These are phyloP conservation scores for Corylus heterophylla DNA, from an alignment of 306 rosid species.

Conservation along the genomic window DNA sequence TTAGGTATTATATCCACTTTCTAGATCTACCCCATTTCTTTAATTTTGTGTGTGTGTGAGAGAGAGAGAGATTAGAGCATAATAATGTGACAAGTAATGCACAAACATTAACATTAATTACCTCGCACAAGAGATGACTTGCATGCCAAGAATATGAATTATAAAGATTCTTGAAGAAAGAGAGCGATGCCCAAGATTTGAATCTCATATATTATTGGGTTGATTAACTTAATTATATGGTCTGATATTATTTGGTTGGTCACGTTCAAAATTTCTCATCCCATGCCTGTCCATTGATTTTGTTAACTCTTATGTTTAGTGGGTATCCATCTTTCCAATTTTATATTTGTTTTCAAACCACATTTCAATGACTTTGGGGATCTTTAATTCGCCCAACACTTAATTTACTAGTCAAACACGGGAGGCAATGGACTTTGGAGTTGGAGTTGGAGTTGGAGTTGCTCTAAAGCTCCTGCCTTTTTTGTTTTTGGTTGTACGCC, in stretches of 20 bases:
- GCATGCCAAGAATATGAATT: slow-evolving; percentile 43
- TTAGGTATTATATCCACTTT: background rate
- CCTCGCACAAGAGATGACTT: slow-evolving; percentile 21
- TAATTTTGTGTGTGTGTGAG: background rate
- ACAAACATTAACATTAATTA: background rate
- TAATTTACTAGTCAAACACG: slow-evolving; percentile 24
- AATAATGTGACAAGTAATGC: slow-evolving; percentile 13
- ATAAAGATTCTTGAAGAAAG: slow-evolving; percentile 12
- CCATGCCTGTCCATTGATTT: slow-evolving; percentile 43
- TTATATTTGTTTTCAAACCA: slow-evolving; percentile 12
- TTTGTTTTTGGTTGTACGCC: slow-evolving; percentile 21
- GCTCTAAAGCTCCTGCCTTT: slow-evolving; percentile 15
- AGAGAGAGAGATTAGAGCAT: background rate
- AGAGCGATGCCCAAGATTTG: slow-evolving; percentile 20
- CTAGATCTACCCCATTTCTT: background rate
- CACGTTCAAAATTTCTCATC: slow-evolving; percentile 45
- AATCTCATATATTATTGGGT: slow-evolving; percentile 16
- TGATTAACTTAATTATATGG: slow-evolving; percentile 3
- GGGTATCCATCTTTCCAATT: slow-evolving; percentile 28
- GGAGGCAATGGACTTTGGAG: slow-evolving; percentile 30
- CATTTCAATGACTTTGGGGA: slow-evolving; percentile 9
- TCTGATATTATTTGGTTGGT: slow-evolving; percentile 31
- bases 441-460: slow-evolving; percentile 6
- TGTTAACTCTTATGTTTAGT: slow-evolving; percentile 17
- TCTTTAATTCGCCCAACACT: background rate